These are phyloP conservation scores for Crithidia sp. DNA, from an alignment of 208 protist species.

Conservation along the genomic window DNA sequence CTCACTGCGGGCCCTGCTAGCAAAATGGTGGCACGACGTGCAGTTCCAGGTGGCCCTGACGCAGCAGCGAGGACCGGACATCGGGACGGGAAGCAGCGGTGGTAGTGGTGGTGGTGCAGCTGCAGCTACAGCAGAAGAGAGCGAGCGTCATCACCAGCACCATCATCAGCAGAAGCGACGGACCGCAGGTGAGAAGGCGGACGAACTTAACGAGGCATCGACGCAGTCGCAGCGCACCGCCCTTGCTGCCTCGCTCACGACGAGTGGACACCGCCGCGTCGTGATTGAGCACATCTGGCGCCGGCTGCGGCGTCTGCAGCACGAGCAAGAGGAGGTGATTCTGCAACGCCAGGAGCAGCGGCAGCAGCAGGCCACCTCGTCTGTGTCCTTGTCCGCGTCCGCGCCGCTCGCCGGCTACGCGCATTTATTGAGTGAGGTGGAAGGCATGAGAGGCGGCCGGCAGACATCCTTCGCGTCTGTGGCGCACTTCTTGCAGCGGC, in stretches of 20 bases:
- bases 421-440: too few species aligned
- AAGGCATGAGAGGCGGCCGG: too few species aligned
- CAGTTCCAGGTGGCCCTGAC: conserved; percentile 17
- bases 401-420: too few species aligned
- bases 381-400: not conserved
- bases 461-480: too few species aligned
- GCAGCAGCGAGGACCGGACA: not conserved
- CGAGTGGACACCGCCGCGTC: conserved; percentile 8
- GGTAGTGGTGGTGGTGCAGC: not conserved
- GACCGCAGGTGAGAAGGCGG: not conserved
- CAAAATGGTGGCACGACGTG: conserved; percentile 34
- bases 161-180: too few species aligned
- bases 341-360: not conserved
- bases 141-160: too few species aligned
- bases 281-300: conserved; percentile 26
- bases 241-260: not conserved
- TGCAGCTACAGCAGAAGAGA: not conserved
- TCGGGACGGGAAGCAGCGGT: not conserved
- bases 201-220: not conserved
- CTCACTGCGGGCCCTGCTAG: conserved; percentile 14
- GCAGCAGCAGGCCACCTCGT: not conserved
- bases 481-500: too few species aligned
- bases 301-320: conserved; percentile 5
- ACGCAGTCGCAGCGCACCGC: not conserved
- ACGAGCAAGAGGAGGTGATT: conserved; percentile 4